Conservation (phyloP, 169 alveolate species). For the Eimeria maxima region DNA sequence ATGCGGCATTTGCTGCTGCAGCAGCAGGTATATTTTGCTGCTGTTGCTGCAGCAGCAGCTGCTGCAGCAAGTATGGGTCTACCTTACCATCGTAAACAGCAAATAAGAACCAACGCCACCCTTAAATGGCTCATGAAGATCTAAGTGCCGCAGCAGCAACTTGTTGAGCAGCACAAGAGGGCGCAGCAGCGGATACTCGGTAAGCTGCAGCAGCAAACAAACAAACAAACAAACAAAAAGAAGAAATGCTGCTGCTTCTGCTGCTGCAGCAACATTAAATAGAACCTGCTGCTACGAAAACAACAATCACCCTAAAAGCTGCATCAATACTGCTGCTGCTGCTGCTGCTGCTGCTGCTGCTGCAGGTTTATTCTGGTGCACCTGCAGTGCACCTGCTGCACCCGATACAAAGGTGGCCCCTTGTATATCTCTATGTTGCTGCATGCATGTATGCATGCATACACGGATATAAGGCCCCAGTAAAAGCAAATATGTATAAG, state of each 20-base stretch:
- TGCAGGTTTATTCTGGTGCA: too few species aligned
- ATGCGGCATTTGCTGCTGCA: not conserved
- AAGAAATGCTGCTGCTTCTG: not conserved
- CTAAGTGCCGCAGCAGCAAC: constrained; percentile 81
- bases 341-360: not conserved
- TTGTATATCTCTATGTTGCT: not conserved
- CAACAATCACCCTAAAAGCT: not conserved
- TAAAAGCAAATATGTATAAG: not conserved
- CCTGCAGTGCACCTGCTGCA: too few species aligned
- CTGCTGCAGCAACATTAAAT: not conserved
- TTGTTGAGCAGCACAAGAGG: constrained; percentile 86
- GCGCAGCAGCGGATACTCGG: constrained; percentile 83
- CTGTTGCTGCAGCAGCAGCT: not conserved
- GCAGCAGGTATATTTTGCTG: not conserved
- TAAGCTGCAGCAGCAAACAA: constrained; percentile 44
- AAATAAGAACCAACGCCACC: constrained; percentile 88
- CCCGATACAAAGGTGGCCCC: too few species aligned
- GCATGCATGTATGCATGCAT: not conserved
- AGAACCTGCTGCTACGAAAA: not conserved
- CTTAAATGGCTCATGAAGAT: constrained; percentile 84
- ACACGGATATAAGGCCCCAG: not conserved
- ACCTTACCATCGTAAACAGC: constrained; percentile 83
- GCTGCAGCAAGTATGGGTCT: not conserved
- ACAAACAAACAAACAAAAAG: not conserved
- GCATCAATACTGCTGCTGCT: not conserved